Conservation (phyloP, 2,329 filamentous ascomycete species). For the Domatiomyces catenatus region DNA sequence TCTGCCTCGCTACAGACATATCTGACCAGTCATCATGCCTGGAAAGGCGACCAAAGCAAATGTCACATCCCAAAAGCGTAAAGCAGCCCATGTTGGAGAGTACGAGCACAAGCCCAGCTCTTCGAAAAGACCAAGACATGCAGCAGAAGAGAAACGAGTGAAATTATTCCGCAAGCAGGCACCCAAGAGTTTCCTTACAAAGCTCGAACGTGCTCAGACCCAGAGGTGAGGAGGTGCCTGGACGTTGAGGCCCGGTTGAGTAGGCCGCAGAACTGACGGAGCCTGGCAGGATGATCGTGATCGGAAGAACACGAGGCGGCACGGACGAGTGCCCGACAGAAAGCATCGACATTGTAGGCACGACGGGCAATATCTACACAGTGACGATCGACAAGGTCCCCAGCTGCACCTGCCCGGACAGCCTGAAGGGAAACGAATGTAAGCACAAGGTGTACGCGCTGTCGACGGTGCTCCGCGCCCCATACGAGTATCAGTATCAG, state of each 20-base stretch:
- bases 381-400: constrained; percentile 38
- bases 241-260: constrained; percentile 7
- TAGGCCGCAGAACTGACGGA: not conserved
- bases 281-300: constrained; percentile 35
- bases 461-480: constrained; percentile 42
- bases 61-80: not conserved
- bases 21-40: not conserved
- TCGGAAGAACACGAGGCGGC: constrained; percentile 35
- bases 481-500: constrained; percentile 42
- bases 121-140: not conserved
- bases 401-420: constrained; percentile 41
- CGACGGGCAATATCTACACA: constrained; percentile 47
- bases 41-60: not conserved
- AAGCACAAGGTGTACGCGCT: constrained; percentile 37
- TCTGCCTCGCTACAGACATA: not conserved
- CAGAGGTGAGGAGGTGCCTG: constrained; percentile 24
- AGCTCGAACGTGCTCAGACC: constrained; percentile 33
- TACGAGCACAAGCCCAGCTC: not conserved
- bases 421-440: constrained; percentile 42
- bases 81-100: not conserved
- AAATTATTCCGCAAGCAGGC: constrained; percentile 15
- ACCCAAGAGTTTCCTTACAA: constrained; percentile 32
- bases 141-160: not conserved
- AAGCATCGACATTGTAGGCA: constrained; percentile 41
- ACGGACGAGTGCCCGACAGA: constrained; percentile 32